These are phyloP conservation scores for Dioscorea dumetorum DNA, from an alignment of 106 monocot species.

Conservation along the genomic window DNA sequence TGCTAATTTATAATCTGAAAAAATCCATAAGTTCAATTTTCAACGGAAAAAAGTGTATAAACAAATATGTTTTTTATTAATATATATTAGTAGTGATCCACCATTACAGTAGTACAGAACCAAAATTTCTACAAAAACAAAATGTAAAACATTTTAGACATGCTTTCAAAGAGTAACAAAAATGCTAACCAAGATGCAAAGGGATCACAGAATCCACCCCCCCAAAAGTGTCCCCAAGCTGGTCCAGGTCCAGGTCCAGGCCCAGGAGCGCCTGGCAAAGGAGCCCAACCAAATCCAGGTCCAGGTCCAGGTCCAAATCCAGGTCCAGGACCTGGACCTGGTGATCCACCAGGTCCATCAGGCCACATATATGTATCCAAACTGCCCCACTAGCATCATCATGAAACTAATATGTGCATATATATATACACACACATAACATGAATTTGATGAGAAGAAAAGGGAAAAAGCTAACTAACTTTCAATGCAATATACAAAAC, in stretches of 20 bases:
- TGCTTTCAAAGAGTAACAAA: not conserved
- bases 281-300: slow-evolving; percentile 17
- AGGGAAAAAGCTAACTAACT: not conserved
- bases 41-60: too few relatives aligned
- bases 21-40: too few relatives aligned
- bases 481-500: not conserved
- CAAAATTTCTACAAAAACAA: not conserved
- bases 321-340: not conserved
- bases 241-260: not conserved
- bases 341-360: slow-evolving; percentile 11
- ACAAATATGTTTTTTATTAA: too few relatives aligned
- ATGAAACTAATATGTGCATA: not conserved
- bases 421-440: too few relatives aligned
- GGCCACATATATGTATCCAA: slow-evolving; percentile 3
- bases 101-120: too few relatives aligned
- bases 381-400: not conserved
- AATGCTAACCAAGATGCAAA: not conserved
- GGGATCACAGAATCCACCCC: not conserved
- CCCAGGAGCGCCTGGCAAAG: slow-evolving; percentile 6
- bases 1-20: too few relatives aligned
- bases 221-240: slow-evolving; percentile 11
- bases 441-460: not conserved
- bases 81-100: too few relatives aligned
- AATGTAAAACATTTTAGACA: not conserved
- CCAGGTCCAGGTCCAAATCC: slow-evolving; percentile 8